Evolutionary conservation across 208 protist species (phyloP), one percentile per base, ranked within the genome.

Genomic region (Crithidia bombi): DNA sequence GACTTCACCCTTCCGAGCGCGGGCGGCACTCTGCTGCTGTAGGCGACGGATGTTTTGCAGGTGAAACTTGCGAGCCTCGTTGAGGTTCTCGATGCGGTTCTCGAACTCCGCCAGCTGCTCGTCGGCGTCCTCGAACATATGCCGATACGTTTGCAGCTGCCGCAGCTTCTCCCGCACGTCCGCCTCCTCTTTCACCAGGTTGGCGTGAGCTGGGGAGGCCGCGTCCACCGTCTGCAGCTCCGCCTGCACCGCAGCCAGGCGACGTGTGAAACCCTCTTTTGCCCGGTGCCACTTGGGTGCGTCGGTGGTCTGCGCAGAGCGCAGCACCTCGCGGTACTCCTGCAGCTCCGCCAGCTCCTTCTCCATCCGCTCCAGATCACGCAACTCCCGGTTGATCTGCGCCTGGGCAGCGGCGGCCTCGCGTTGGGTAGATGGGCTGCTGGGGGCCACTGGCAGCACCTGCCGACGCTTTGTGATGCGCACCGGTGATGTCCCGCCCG

Each of bases 81-180:
- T 81, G 3, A 95, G 62, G 47, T 75, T 91, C 36, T 95, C 87
- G 65, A 95, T 89, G 26, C 78, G 82, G 43, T 75, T 73, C 28
- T 91, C 79, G 36, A 95, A 69, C 70, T 95, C 90, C 5, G 58
- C 71, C 17, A 91, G 65, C 69, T 93, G 90, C 59, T 76, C 68
- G 23, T 49, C 65, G 26, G 85, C 76, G 63, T 86, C 73, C 11
- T 68, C 65, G 39, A 92, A 62, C 38, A 86, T 83, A 47, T 73
- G 72, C 62, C 81, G 63, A 46, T 90, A 77, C 14, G 62, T 26
- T 32, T 86, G n/a, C 36, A 94, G 70, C 71, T 88, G 73, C 19
- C 28, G 41, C 36, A 92, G 63, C 49, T 82, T 83, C 23, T 68
- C 49, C 54, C 68, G 33, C 55, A 92, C 58, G 19, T 72, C 57